Base-by-base conservation (phyloP, 345 rosid species). In the Gossypium longicalyx region DNA sequence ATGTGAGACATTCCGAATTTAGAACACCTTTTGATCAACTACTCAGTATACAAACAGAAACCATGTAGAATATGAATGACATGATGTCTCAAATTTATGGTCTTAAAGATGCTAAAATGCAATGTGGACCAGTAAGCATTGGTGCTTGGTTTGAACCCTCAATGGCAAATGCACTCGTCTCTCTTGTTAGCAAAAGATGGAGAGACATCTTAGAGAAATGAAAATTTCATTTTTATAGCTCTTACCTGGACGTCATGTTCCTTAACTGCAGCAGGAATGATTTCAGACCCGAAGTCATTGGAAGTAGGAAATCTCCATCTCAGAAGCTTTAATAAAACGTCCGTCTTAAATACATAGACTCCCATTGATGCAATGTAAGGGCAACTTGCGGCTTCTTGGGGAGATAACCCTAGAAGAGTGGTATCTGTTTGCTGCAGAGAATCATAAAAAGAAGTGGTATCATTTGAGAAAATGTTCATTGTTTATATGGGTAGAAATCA, bases 341-440 rank as follows among this genome's bases (percentile, higher is more conserved):
- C 93, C 0, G 93, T 94, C 85, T 85, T 89, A 79, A 94, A 92
- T 62, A 91, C 80, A 51, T 94, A 92, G 57, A 94, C 91, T 81
- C 97, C 98, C 98, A 94, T 94, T 20, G 98, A 92, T 74, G 98
- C 98, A 62, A 91, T 85, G 70, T 88, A 92, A 16, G 97, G 97
- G 58, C 84, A 82, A 71, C 77, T 70, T 71, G 59, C 57, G 13
- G 98, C 95, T 62, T 91, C 93, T 79, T 86, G 86, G 1, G 80
- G 86, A 77, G 95, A 82, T 60, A 92, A 81, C 52, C 98, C 97
- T 13, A 89, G 74, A 68, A 59, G 79, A 67, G 87, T 83, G 20
- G 97, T 89, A 83, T 94, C 97, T 1, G 79, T 78, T 86, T 82
- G 87, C 98, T 94, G 87, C 89, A 85, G 56, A 70, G 16, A 67